Evolutionary conservation across 495 filamentous ascomycete species (phyloP).

Genomic region (Penicillium longicatenatum): DNA sequence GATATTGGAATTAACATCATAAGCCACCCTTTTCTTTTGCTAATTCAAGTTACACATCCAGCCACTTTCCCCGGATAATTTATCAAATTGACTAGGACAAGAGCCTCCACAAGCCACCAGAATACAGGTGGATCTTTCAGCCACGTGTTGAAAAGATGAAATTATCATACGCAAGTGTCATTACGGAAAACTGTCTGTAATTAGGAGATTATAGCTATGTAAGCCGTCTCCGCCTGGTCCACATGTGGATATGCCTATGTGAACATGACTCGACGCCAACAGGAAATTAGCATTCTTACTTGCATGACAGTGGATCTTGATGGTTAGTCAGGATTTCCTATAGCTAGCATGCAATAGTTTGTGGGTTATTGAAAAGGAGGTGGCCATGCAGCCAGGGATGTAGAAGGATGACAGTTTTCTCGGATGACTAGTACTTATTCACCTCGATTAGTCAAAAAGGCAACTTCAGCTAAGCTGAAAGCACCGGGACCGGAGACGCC

Average conservation of each 20-base stretch:
- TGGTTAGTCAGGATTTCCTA: background rate
- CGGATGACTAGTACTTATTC: background rate
- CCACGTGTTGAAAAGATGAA: background rate
- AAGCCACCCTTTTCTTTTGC: too few relatives aligned
- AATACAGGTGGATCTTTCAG: background rate
- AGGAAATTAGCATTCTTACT: background rate
- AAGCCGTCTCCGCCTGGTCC: constrained; percentile 4
- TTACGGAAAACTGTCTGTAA: background rate
- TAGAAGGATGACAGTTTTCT: background rate
- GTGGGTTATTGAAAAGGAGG: background rate
- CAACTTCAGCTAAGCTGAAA: background rate
- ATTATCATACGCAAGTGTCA: background rate
- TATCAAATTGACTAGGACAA: background rate
- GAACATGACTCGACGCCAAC: background rate
- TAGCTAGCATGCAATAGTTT: background rate
- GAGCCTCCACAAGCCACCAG: background rate
- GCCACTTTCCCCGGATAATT: background rate
- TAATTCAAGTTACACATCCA: background rate
- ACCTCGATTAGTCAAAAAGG: background rate
- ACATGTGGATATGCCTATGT: background rate
- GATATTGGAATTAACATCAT: too few relatives aligned
- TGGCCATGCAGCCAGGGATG: background rate
- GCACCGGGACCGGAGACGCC: background rate
- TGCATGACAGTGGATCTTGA: background rate
- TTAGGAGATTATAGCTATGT: background rate